Base-by-base conservation (phyloP, 208 protist genomes). In the Trypanosoma rangeli region DNA sequence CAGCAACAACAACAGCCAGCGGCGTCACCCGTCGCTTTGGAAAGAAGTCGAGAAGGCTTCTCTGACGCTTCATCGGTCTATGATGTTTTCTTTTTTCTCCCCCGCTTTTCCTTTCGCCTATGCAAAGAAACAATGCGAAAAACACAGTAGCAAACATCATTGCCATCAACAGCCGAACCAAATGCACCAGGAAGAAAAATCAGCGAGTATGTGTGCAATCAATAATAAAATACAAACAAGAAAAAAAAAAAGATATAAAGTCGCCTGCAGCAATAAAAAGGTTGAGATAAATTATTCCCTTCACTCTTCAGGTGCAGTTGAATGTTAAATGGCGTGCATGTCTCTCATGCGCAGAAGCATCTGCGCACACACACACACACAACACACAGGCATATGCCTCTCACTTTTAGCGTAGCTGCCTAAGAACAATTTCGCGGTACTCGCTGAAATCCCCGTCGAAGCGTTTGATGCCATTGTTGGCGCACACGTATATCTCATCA, bases 401-500 rank as follows among this genome's bases (percentile, higher is more conserved):
- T 29, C 9, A 10, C 8, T 2, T 49, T 84, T 73, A 94, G 54
- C 84, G 83, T 73, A 95, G 75, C 65, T 83, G 55, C 68, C 91
- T 94, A 35, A 83, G 80, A 39, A 95, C 82, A 60, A 80, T 60
- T 52, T 91, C 89, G 37, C 93, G 88, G 83, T 97, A 97, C 57
- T 90, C 89, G 5, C 74, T 55, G 64, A 97, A 97, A 82, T 96
- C 88, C 16, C 90, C 89, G 22, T 96, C 85, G 70, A 91, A 96
- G 56, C 86, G 82, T 29, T 73, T 87, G 52, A 98, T 76, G 10
- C 65, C 82, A 66, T 80, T 59, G 77, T 92, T 79, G 52, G 84
- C 90, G 70, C 85, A 95, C 1, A 97, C 91, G 58, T 84, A 97
- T 55, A 98, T 90, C 65, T 98, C 90, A 68, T 96, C 89, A 71